Conservation (phyloP, 2,329 filamentous ascomycete species). For the Stachybotrys echinatus region DNA sequence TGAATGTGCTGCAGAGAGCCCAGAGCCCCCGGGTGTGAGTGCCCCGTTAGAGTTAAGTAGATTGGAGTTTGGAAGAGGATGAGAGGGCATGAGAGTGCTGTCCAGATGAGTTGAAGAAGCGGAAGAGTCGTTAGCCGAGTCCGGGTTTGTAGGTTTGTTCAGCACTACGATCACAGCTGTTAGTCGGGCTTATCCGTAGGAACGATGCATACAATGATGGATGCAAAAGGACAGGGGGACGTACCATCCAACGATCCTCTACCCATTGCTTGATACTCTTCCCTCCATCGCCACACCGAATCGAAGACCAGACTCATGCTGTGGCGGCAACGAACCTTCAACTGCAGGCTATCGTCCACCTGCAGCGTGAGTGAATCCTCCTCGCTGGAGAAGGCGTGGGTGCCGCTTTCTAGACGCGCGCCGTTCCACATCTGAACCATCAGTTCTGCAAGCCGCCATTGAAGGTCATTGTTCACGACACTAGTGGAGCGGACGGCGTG, state of each 20-base stretch:
- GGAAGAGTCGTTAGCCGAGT: slow-evolving; percentile 70
- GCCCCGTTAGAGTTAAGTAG: slow-evolving; percentile 43
- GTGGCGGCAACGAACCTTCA: slow-evolving; percentile 78
- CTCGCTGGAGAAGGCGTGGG: slow-evolving; percentile 41
- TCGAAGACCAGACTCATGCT: slow-evolving; percentile 84
- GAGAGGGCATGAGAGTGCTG: slow-evolving; percentile 48
- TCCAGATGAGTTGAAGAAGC: slow-evolving; percentile 62
- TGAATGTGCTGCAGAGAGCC: slow-evolving; percentile 32
- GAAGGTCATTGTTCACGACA: slow-evolving; percentile 71
- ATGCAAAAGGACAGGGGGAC: slow-evolving; percentile 18
- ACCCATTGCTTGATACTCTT: slow-evolving; percentile 69
- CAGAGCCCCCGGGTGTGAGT: slow-evolving; percentile 45
- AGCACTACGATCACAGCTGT: slow-evolving; percentile 43
- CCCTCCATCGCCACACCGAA: slow-evolving; percentile 80
- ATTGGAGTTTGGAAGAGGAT: slow-evolving; percentile 33
- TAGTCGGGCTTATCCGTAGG: not conserved
- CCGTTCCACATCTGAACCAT: slow-evolving; percentile 84
- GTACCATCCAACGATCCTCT: slow-evolving; percentile 67
- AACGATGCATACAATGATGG: no score
- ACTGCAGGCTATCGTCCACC: slow-evolving; percentile 67
- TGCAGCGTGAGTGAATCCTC: slow-evolving; percentile 41
- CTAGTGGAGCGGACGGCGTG: slow-evolving; percentile 66
- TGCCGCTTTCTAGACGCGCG: slow-evolving; percentile 45
- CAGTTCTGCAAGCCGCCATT: slow-evolving; percentile 76
- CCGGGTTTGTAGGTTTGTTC: slow-evolving; percentile 81